These are phyloP conservation scores for Gamsiella multidivaricata DNA, from an alignment of 192 early-diverging fungal genomes.

Conservation along the genomic window DNA sequence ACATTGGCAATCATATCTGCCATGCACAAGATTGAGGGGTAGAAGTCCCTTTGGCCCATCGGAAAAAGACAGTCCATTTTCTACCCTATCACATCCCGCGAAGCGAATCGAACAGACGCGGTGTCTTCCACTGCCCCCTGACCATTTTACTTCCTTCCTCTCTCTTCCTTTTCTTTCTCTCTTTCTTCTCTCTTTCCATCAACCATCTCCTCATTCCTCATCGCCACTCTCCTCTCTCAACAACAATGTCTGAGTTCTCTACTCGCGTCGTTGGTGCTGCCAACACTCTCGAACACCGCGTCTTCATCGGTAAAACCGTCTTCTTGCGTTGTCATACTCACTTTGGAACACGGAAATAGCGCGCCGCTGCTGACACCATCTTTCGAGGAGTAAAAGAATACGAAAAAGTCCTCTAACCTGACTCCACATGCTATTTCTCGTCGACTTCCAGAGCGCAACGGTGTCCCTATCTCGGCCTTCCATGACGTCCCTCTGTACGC, in stretches of 20 bases:
- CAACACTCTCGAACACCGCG: slow-evolving; percentile 90
- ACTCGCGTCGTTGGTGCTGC: slow-evolving; percentile 87
- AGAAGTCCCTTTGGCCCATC: no score
- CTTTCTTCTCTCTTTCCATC: slow-evolving; percentile 1
- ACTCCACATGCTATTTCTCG: no score
- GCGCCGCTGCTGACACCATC: no score
- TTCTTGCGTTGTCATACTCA: no score
- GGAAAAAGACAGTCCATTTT: no score
- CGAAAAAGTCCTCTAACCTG: no score
- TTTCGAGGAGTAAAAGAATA: background rate
- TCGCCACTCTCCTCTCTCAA: no score
- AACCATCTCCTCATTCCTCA: background rate
- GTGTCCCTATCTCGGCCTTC: slow-evolving; percentile 91
- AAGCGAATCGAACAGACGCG: no score
- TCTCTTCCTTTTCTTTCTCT: slow-evolving; percentile 15
- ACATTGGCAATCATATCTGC: no score
- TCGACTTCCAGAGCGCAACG: slow-evolving; percentile 74
- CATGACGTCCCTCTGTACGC: slow-evolving; percentile 98
- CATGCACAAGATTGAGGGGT: no score
- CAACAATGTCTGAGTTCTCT: slow-evolving; percentile 73
- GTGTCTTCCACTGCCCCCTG: background rate
- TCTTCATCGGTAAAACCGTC: slow-evolving; percentile 89
- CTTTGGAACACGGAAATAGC: no score
- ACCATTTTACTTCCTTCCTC: background rate
- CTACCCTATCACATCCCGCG: no score